phyloP scores from a whole-genome alignment of 1,284 basidiomycete species.

The Malassezia vespertilionis region DNA sequence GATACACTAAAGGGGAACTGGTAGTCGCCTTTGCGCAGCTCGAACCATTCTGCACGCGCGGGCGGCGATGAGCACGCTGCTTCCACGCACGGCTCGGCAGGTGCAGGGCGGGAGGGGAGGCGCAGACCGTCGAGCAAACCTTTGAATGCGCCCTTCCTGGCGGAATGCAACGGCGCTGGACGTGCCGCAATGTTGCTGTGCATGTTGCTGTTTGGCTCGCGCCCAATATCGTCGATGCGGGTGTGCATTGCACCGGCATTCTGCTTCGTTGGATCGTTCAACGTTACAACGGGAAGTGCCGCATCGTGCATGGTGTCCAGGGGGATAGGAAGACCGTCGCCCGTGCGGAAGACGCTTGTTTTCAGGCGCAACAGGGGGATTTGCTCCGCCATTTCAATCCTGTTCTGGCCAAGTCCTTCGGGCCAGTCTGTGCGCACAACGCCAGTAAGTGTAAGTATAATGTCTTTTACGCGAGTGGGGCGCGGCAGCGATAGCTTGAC shows the following conservation, averaged over 20 bases:
- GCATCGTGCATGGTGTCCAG: not conserved
- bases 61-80: not conserved
- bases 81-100: not conserved
- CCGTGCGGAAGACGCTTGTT: constrained; percentile 62
- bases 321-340: constrained; percentile 11
- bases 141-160: not conserved
- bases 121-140: constrained; percentile 11
- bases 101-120: not conserved
- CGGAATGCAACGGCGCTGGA: not conserved
- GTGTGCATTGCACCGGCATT: not conserved
- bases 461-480: constrained; percentile 73
- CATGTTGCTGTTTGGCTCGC: not conserved
- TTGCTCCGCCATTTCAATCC: constrained; percentile 70
- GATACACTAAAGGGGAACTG: constrained; percentile 86
- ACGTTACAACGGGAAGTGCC: not conserved
- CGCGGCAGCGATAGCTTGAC: constrained; percentile 69
- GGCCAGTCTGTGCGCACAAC: constrained; percentile 63
- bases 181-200: not conserved
- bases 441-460: constrained; percentile 67
- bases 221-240: constrained; percentile 5
- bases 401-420: constrained; percentile 71
- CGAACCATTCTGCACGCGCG: constrained; percentile 59
- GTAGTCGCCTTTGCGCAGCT: constrained; percentile 82
- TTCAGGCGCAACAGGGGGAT: constrained; percentile 64
- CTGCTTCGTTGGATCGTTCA: not conserved